These are phyloP conservation scores for Fusarium neocosmosporiellum DNA, from an alignment of 2,329 filamentous ascomycete genomes.

Conservation along the genomic window DNA sequence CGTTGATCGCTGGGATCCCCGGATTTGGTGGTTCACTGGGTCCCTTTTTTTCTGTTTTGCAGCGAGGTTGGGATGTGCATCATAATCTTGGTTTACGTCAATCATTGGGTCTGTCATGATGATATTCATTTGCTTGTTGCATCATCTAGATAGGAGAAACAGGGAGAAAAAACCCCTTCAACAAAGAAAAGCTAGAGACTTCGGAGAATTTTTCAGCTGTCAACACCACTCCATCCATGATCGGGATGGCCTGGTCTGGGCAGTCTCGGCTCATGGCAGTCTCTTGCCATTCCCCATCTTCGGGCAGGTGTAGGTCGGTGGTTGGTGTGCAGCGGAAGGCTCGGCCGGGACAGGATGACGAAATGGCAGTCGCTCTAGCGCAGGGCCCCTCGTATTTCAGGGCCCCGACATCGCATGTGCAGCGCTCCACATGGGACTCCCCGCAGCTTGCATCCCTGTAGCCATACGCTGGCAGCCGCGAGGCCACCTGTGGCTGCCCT, in stretches of 20 bases:
- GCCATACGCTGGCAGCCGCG: slow-evolving; percentile 29
- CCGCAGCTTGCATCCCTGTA: slow-evolving; percentile 35
- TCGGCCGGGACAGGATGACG: slow-evolving; percentile 25
- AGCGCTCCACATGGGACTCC: slow-evolving; percentile 33
- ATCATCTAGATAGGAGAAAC: not conserved
- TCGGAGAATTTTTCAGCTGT: not conserved
- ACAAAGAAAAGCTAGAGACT: not conserved
- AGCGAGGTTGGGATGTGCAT: slow-evolving; percentile 20
- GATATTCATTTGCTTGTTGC: slow-evolving; percentile 21
- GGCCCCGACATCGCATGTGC: slow-evolving; percentile 26
- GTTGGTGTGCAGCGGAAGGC: slow-evolving; percentile 12
- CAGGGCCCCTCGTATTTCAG: slow-evolving; percentile 35
- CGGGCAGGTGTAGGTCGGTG: not conserved
- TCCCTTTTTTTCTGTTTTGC: slow-evolving; percentile 19
- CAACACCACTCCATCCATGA: not conserved
- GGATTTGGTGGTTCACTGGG: slow-evolving; percentile 9
- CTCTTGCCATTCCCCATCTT: not conserved
- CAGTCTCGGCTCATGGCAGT: slow-evolving; percentile 4
- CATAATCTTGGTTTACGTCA: slow-evolving; percentile 34
- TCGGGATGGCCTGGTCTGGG: slow-evolving; percentile 1
- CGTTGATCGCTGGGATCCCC: slow-evolving; percentile 20
- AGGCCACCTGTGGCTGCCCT: slow-evolving; percentile 7
- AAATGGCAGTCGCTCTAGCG: slow-evolving; percentile 17
- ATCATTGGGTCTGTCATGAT: slow-evolving; percentile 19
- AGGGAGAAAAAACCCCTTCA: not conserved